Evolutionary conservation across 768 basidiomycete genomes (phyloP).

Genomic region (Lactarius vividus): DNA sequence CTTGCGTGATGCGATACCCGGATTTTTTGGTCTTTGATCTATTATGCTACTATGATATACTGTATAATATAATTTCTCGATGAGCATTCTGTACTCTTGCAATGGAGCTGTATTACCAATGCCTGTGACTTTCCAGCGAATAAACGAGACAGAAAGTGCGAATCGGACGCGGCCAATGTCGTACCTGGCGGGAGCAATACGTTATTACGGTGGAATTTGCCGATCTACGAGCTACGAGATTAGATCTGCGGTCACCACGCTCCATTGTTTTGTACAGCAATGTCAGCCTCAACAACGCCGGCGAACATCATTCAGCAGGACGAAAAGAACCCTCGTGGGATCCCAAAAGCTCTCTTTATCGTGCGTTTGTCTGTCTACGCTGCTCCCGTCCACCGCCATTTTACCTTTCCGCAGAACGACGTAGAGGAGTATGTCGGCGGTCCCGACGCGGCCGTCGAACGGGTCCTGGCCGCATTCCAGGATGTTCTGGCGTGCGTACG

Average conservation of each 20-base stretch:
- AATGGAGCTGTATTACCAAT: background rate
- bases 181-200: too few species aligned
- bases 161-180: too few species aligned
- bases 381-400: background rate
- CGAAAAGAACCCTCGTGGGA: constrained; percentile 83
- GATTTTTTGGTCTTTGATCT: constrained; percentile 7
- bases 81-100: background rate
- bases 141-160: too few species aligned
- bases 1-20: constrained; percentile 8
- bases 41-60: background rate
- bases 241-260: background rate
- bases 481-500: constrained; percentile 87
- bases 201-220: background rate
- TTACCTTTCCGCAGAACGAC: constrained; percentile 54
- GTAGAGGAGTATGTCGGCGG: constrained; percentile 85
- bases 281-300: constrained; percentile 25
- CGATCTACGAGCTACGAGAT: constrained; percentile 9
- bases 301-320: constrained; percentile 32
- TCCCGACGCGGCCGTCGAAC: constrained; percentile 73
- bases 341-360: constrained; percentile 93
- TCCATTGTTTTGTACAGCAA: background rate
- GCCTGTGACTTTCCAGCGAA: background rate
- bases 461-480: constrained; percentile 75
- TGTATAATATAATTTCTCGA: background rate
- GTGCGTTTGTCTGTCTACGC: constrained; percentile 44